Conservation (phyloP, 2,329 filamentous ascomycete species). For the Fusarium hostae region DNA sequence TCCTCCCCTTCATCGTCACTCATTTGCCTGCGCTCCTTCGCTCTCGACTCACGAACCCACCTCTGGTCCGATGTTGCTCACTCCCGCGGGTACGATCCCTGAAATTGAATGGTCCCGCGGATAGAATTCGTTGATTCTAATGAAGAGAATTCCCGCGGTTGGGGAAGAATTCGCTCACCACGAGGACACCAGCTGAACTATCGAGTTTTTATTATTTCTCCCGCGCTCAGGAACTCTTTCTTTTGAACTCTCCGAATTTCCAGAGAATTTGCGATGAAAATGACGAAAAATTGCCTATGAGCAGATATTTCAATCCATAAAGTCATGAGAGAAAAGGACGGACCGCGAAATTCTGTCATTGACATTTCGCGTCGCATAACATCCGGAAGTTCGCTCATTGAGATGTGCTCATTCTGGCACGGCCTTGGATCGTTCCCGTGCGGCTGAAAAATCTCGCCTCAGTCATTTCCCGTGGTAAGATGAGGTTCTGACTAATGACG, state of each 20-base stretch:
- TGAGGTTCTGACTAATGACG: too few relatives aligned
- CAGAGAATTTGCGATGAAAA: accelerated
- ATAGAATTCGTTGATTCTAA: background rate
- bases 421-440: background rate
- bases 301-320: too few relatives aligned
- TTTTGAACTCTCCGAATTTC: background rate
- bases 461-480: background rate
- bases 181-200: background rate
- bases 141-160: background rate
- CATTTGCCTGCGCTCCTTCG: background rate
- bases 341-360: accelerated
- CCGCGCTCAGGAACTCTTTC: background rate
- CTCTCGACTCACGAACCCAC: background rate
- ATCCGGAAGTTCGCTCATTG: accelerated
- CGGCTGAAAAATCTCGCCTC: background rate
- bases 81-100: background rate
- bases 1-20: background rate
- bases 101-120: background rate
- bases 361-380: accelerated
- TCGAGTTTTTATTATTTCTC: background rate
- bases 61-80: background rate
- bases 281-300: accelerated
- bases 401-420: background rate
- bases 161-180: background rate
- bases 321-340: accelerated